Evolutionary conservation across 352 stramenopile species (phyloP), one percentile per base, ranked within the genome.

Genomic region (Peronospora belbahrii): DNA sequence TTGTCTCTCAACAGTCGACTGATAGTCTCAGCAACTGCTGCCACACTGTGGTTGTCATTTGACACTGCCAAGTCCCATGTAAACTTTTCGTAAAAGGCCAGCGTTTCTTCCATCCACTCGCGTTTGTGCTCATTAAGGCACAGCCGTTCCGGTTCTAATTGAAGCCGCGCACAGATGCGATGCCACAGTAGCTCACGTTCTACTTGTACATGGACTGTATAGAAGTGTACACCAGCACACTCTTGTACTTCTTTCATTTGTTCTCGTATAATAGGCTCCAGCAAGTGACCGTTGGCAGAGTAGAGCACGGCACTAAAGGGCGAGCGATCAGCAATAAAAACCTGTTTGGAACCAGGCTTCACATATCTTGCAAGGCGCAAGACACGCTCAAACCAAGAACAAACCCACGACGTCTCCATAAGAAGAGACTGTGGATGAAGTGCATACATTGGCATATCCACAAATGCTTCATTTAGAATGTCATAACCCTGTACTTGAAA

Each of bases 351-450:
- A 6, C 48, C 70, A n/a, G 52, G 33, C 33, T 73, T 62, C 17
- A 87, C 62, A 19, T 52, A 57, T 24, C 62, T 67, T 9, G 76
- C 74, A 9, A 88, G 64, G 17, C 75, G 74, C 36, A 95, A 52
- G n/a, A 95, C 74, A 47, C 83, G 76, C 59, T 90, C 75, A 51
- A 95, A 95, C 82, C 84, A 95, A 7, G 79, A 89, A 48, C 80
- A 92, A 48, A 95, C 82, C 84, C 84, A 95, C 22, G 74, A 83
- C 24, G 82, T 94, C 56, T 95, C 84, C 82, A 94, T 94, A 28
- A 95, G 77, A 19, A 95, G 66, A 18, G 82, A 91, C 59, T 95
- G 84, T n/a, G 84, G 82, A 49, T 89, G 77, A 44, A 95, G 63
- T 19, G 76, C 74, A 44, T 92, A 88, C 10, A 71, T 60, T 6